phyloP scores from a whole-genome alignment of 2,329 filamentous ascomycete species.

The Didymella arachidicola region DNA sequence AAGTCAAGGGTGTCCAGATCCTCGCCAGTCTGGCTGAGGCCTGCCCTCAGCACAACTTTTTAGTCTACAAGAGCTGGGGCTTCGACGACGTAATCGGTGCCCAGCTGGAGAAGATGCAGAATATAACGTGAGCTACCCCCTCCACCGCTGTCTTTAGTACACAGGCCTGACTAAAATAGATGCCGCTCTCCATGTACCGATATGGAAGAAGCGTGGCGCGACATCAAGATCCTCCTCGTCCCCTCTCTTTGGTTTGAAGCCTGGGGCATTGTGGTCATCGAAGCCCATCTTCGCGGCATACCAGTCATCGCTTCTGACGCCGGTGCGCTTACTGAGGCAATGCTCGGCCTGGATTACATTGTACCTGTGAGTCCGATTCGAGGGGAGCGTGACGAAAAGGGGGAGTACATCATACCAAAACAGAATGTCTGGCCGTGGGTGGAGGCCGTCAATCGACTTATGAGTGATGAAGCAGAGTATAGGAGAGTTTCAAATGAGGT shows the following conservation, averaged over 20 bases:
- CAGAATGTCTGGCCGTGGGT: not conserved
- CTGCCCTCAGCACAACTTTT: not conserved
- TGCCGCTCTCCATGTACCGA: not conserved
- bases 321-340: not conserved
- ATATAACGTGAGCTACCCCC: not conserved
- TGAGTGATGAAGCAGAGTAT: not conserved
- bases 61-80: not conserved
- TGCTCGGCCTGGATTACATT: not conserved
- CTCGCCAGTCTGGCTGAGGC: not conserved
- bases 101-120: not conserved
- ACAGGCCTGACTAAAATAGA: not conserved
- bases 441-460: not conserved
- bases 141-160: too few species aligned
- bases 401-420: not conserved
- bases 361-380: not conserved
- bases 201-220: not conserved
- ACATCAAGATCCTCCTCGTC: not conserved
- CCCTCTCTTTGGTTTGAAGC: not conserved
- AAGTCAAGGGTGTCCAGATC: not conserved
- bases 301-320: not conserved
- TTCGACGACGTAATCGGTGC: not conserved
- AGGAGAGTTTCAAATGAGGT: not conserved
- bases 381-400: not conserved
- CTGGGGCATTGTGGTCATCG: not conserved
- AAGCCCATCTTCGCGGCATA: not conserved